Evolutionary conservation across 169 alveolate species (phyloP).

Genomic region (Toxoplasma gondii): DNA sequence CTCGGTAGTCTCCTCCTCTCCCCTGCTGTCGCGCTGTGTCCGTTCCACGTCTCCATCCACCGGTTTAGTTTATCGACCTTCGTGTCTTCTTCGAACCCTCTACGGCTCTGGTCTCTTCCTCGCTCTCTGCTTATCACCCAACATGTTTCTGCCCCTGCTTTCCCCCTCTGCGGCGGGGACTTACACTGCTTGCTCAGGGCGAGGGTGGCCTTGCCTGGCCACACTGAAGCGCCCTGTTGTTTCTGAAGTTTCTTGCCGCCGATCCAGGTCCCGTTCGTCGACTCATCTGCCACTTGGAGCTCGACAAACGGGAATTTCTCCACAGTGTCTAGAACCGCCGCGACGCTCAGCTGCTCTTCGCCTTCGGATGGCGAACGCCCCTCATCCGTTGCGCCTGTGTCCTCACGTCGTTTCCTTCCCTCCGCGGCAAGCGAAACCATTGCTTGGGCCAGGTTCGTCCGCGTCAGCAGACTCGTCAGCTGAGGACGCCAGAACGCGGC

Average conservation of each 20-base stretch:
- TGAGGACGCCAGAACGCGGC: background rate
- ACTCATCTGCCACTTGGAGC: background rate
- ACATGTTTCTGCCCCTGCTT: too few relatives aligned
- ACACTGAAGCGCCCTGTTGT: background rate
- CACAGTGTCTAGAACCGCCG: background rate
- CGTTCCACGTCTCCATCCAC: too few relatives aligned
- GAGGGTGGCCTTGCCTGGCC: background rate
- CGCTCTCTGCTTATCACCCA: too few relatives aligned
- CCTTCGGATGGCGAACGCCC: background rate
- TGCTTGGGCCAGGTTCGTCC: background rate
- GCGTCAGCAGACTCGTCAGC: background rate
- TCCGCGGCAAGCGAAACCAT: background rate
- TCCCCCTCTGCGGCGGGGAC: background rate
- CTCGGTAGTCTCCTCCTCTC: too few relatives aligned
- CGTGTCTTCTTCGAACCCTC: too few relatives aligned
- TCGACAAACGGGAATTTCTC: background rate
- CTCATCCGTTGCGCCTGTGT: too few relatives aligned
- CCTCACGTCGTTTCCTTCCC: background rate
- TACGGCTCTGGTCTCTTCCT: too few relatives aligned
- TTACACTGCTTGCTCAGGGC: constrained; percentile 13
- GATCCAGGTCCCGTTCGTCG: constrained; percentile 29
- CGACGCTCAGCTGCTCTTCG: background rate
- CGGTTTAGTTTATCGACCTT: too few relatives aligned
- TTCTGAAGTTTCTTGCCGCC: background rate
- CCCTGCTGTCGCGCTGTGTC: too few relatives aligned